A percentile compares a stretch with the other conserved stretches of the same genome.
These are phyloP conservation scores for Coleophoma cylindrospora DNA, from an alignment of 2,329 filamentous ascomycete species.

Conservation along the genomic window DNA sequence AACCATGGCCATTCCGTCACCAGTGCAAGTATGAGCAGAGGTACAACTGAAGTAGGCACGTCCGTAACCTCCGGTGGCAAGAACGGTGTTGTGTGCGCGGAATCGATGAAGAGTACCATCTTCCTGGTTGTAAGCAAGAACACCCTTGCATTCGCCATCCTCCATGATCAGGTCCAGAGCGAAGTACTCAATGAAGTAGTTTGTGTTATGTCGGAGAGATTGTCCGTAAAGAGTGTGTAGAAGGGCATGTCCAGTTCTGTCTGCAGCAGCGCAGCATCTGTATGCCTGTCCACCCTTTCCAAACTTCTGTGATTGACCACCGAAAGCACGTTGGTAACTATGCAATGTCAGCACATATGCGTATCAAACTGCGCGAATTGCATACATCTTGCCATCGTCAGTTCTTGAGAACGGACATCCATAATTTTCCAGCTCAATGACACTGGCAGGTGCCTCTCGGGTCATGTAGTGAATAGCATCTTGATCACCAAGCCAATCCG, in stretches of 20 bases:
- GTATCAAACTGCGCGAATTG: conserved; percentile 6
- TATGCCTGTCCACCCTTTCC: conserved; percentile 98
- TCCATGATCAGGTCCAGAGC: conserved; percentile 97
- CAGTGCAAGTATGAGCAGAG: conserved; percentile 95
- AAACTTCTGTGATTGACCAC: conserved; percentile 91
- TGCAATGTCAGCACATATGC: not conserved
- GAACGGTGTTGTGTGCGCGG: conserved; percentile 91
- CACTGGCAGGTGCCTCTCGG: conserved; percentile 82
- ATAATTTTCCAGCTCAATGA: conserved; percentile 95
- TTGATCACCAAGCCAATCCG: conserved; percentile 95
- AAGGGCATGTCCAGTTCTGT: conserved; percentile 94
- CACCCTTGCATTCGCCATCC: conserved; percentile 92
- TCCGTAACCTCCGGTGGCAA: conserved; percentile 96
- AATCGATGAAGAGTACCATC: conserved; percentile 97
- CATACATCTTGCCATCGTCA: conserved; percentile 89
- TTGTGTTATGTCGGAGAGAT: conserved; percentile 94
- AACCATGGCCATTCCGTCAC: conserved; percentile 99
- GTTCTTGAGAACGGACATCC: conserved; percentile 96
- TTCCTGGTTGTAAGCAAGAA: conserved; percentile 97
- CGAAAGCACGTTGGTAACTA: conserved; percentile 95
- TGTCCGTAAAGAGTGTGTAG: conserved; percentile 98
- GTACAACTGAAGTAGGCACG: conserved; percentile 98
- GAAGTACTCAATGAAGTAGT: conserved; percentile 99
- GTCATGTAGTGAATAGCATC: conserved; percentile 99
- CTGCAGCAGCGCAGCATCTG: conserved; percentile 92